These are phyloP conservation scores for Mrakia hoshinonis DNA, from an alignment of 768 basidiomycete species.

Conservation along the genomic window DNA sequence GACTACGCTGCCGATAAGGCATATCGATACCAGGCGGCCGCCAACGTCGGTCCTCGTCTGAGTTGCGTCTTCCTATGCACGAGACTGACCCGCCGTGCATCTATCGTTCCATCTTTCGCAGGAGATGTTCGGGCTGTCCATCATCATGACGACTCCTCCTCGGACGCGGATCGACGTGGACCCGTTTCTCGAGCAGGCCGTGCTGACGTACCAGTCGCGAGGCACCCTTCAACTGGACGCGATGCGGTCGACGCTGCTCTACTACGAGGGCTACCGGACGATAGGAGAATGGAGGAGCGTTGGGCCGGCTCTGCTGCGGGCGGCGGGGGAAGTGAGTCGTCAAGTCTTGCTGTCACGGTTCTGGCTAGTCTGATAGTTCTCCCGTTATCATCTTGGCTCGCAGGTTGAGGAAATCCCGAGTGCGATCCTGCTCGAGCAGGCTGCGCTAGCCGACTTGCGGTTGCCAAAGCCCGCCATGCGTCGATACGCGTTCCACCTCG, in stretches of 20 bases:
- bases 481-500: constrained; percentile 40
- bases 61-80: background rate
- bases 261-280: constrained; percentile 40
- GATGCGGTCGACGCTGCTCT: constrained; percentile 39
- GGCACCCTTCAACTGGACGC: constrained; percentile 37
- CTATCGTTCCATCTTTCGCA: constrained; percentile 36
- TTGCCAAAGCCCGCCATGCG: constrained; percentile 31
- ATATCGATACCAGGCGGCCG: constrained; percentile 47
- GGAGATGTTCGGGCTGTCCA: constrained; percentile 56
- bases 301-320: constrained; percentile 36
- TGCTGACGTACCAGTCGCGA: constrained; percentile 33
- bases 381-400: background rate
- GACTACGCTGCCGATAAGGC: constrained; percentile 48
- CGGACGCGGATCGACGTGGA: constrained; percentile 35
- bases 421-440: constrained; percentile 45
- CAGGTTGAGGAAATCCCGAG: constrained; percentile 42
- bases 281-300: constrained; percentile 37
- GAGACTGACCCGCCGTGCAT: constrained; percentile 16
- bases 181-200: constrained; percentile 39
- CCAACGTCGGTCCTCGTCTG: constrained; percentile 54
- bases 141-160: constrained; percentile 30
- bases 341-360: background rate
- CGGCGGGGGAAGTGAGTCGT: constrained; percentile 37
- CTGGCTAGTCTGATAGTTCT: background rate
- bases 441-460: constrained; percentile 40